Conservation (phyloP, 345 rosid genomes). For the Fremontodendron californicum region DNA sequence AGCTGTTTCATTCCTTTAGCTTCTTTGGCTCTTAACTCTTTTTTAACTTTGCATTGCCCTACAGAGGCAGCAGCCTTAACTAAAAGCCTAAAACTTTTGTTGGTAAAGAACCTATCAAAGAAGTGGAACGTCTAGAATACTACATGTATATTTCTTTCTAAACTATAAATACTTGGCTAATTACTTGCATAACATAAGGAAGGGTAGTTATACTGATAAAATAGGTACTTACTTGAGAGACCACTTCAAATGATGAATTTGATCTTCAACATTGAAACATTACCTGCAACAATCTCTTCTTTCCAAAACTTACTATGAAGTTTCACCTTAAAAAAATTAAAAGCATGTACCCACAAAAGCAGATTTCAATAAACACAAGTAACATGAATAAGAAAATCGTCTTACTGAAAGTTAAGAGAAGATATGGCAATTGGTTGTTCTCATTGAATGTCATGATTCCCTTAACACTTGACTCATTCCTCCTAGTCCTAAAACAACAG, state of each 20-base stretch:
- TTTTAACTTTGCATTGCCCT: not conserved
- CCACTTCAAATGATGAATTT: conserved; percentile 75
- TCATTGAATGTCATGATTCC: too few species aligned
- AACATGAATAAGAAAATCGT: too few species aligned
- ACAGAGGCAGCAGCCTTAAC: not conserved
- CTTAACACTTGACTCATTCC: too few species aligned
- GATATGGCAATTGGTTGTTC: too few species aligned
- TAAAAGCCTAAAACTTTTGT: not conserved
- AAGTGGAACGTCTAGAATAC: not conserved
- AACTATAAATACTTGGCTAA: too few species aligned
- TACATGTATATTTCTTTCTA: not conserved
- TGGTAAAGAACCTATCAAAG: not conserved
- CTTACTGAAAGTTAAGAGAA: too few species aligned
- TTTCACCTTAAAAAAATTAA: too few species aligned
- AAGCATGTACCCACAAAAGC: too few species aligned
- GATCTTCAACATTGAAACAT: conserved; percentile 85
- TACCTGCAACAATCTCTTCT: too few species aligned
- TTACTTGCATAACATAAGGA: not conserved
- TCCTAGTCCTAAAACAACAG: too few species aligned
- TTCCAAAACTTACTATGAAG: too few species aligned
- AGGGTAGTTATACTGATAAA: not conserved
- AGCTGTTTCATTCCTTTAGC: not conserved
- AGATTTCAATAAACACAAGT: too few species aligned
- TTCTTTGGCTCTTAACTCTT: not conserved
- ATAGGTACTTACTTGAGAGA: conserved; percentile 58